These are phyloP conservation scores for Collybia mongolica DNA, from an alignment of 768 basidiomycete genomes.

Conservation along the genomic window DNA sequence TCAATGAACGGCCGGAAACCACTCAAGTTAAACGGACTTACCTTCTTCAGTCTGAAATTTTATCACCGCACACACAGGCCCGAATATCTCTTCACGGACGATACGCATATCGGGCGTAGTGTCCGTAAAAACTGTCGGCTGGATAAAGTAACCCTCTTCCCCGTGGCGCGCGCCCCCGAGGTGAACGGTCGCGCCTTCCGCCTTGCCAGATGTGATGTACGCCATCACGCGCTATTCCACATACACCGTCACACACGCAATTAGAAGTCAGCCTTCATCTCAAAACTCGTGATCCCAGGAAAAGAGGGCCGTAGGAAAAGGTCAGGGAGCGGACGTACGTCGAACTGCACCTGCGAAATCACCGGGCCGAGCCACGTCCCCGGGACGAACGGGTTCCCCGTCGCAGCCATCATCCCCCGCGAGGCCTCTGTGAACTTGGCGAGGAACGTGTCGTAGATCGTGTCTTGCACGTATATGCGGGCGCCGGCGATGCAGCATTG, in stretches of 20 bases:
- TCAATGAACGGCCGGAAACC: too few relatives aligned
- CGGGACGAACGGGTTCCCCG: constrained; percentile 65
- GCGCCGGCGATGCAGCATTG: constrained; percentile 83
- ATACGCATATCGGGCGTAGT: constrained; percentile 65
- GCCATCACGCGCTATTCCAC: constrained; percentile 56
- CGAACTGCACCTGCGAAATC: constrained; percentile 64
- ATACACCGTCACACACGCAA: too few relatives aligned
- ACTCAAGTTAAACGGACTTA: constrained; percentile 7
- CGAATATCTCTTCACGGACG: constrained; percentile 69
- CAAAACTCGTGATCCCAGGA: too few relatives aligned
- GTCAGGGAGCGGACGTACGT: constrained; percentile 44
- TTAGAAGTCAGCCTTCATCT: too few relatives aligned
- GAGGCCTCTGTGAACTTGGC: constrained; percentile 49
- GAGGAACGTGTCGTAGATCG: constrained; percentile 79
- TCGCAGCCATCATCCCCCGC: constrained; percentile 35
- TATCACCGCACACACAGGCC: constrained; percentile 68
- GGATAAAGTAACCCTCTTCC: constrained; percentile 55
- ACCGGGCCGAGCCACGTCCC: constrained; percentile 68
- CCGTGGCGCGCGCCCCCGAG: constrained; percentile 56
- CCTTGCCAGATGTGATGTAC: constrained; percentile 56
- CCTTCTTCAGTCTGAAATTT: constrained; percentile 61
- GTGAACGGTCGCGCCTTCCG: constrained; percentile 62
- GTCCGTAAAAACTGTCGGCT: constrained; percentile 68
- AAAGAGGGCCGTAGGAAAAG: too few relatives aligned
- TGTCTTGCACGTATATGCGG: constrained; percentile 77